Base-by-base conservation (phyloP, 805 yeast species). In the Wickerhamomyces silvicola region DNA sequence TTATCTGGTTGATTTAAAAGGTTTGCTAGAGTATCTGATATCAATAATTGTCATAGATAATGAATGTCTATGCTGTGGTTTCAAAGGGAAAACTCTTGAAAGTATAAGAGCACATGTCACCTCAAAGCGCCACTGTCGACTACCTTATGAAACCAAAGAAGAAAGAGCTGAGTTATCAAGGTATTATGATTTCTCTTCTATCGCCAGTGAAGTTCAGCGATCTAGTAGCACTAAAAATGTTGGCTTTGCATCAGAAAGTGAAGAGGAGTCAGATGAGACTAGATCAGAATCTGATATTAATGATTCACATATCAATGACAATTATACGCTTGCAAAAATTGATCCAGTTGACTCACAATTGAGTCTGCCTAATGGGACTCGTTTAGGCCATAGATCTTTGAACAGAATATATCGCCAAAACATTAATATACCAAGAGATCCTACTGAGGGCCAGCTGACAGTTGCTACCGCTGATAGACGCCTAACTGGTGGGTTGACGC, bases 81-180 rank as follows among this genome's bases (percentile, higher is more conserved):
- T 78, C 53, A 81, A 83, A 56, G 97, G 97, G n/a, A 72, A 74
- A 39, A 75, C 77, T 33, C 52, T 90, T 19, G 94, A 84, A 49
- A 82, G 95, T 38, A 87, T 84, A 9, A 78, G 95, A 45, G 92
- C 85, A 26, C 99, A 92, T 57, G 80, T 86, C 82, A 47, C 67
- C 5, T 70, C 81, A 7, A 92, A 92, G 57, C 76, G 86, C 36
- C 99, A 92, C 57, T 81, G 90, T 62, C 73, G 76, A 50, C 70
- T 92, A 38, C 97, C 97, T 1, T 92, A 82, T 57, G 97, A 92
- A 48, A 59, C 75, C 0, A 80, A 75, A 33, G 80, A 79, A 36
- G 94, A 92, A 49, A 77, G 78, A 50, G 69, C 77, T 29, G 81
- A 79, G 49, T 68, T 90, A 27, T 72, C 87, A 0, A 80, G 76